Base-by-base conservation (phyloP, 2,329 filamentous ascomycete species). In the Penicillium sp. region DNA sequence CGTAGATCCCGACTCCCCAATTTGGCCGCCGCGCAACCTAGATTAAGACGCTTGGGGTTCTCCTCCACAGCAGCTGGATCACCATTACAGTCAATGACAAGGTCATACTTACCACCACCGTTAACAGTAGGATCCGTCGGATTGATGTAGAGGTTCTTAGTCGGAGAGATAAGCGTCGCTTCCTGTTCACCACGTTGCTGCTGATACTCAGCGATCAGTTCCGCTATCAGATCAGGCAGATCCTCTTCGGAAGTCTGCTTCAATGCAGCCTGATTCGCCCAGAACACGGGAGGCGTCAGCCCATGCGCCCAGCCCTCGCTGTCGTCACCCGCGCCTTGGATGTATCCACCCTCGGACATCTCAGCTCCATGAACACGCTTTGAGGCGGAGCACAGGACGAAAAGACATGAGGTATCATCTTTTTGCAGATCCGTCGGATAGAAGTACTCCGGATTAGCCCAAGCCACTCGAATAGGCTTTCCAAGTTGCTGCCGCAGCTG, bases 311-410 rank as follows among this genome's bases (percentile, higher is more conserved):
- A 99, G 65, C 91, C 91, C 79, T 99, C 95, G 13, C 90, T 91
- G 72, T 99, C 95, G 73, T 99, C 95, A 2, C 90, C 95, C 0
- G 93, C 93, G 50, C 95, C 95, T 75, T 98, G 95, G 58, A 99
- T 89, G 70, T 99, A 99, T 6, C 87, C 88, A 3, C 83, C 85
- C 69, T 89, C 87, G 27, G 85, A 85, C 64, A 85, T 80, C 71
- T 93, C 91, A 3, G 84, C 86, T 13, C 87, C 89, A 1, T 78
- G 77, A 1, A 92, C 87, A 16, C 89, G 83, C 31, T 87, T 83
- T 1, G 92, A 96, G 13, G 92, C 89, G 1, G 92, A 97, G 70
- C 91, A 95, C 69, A 95, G 90, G 23, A 98, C 83, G 3, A 98
- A 78, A 0, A 91, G 86, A 65, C 90, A 82, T 68, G 85, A 91